A percentile compares a stretch with the other conserved stretches of the same genome.
Conservation (phyloP, 2,329 filamentous ascomycete species). For the Neonectria neomacrospora region DNA sequence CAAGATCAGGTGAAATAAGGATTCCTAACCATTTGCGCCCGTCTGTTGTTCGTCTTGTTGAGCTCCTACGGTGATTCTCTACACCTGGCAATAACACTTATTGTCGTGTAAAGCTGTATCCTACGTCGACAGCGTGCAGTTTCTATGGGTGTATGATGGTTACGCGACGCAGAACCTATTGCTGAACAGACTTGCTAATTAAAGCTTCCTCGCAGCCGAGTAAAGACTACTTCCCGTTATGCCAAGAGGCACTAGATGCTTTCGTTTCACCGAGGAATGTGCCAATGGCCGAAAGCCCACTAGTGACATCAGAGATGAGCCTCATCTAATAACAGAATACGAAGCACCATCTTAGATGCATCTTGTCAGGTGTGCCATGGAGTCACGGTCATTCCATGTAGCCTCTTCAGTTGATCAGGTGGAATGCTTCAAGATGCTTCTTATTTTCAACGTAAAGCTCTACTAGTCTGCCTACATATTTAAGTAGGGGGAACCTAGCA, state of each 20-base stretch:
- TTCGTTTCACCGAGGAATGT: neutral
- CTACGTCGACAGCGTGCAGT: neutral
- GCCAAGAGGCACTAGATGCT: neutral
- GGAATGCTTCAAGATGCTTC: neutral
- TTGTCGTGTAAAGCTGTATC: neutral
- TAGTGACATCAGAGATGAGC: neutral
- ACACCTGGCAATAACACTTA: neutral
- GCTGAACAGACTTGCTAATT: neutral
- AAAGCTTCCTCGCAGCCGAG: neutral
- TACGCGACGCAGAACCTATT: neutral
- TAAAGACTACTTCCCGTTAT: neutral
- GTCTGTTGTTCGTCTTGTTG: neutral
- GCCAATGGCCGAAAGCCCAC: neutral
- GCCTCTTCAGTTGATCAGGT: neutral
- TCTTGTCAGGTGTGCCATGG: neutral
- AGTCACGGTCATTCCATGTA: neutral
- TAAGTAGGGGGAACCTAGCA: neutral
- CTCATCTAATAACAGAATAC: neutral
- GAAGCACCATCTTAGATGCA: neutral
- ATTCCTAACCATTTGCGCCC: neutral
- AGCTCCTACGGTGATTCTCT: neutral
- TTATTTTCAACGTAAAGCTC: neutral
- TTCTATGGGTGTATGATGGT: neutral
- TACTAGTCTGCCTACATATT: neutral
- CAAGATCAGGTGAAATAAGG: neutral